Conservation (phyloP, 75 land plant species). For the Azolla pinnata region DNA sequence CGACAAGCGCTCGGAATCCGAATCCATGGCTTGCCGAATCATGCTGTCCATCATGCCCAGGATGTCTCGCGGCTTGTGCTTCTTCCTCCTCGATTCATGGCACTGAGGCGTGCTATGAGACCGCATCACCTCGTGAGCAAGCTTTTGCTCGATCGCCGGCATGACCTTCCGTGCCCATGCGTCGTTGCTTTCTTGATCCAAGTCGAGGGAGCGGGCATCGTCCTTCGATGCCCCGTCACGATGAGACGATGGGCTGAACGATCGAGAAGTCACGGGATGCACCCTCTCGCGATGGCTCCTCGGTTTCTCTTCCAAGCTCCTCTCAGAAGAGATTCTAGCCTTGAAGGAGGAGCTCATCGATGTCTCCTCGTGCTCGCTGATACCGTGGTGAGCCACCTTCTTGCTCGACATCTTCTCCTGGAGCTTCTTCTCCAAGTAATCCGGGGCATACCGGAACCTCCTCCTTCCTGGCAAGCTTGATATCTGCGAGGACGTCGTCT, state of each 20-base stretch:
- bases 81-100: neutral
- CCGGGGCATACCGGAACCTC: neutral
- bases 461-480: no score
- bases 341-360: neutral
- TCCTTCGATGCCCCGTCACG: neutral
- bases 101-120: conserved; percentile 3
- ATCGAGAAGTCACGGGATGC: no score
- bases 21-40: conserved; percentile 2
- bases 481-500: no score
- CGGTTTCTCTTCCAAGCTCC: neutral
- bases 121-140: neutral
- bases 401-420: conserved; percentile 7
- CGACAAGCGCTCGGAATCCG: conserved; percentile 6
- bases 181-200: neutral
- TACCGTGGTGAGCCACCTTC: no score
- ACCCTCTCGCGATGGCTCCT: neutral
- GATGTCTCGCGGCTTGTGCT: neutral
- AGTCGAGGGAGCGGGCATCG: neutral
- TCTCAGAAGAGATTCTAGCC: neutral
- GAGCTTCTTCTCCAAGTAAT: conserved; percentile 1
- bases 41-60: conserved; percentile 1
- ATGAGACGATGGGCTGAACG: neutral
- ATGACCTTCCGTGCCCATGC: conserved; percentile 1
- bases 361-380: neutral
- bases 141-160: neutral